phyloP scores from a whole-genome alignment of 306 rosid species.

The Arachis hypogaea region DNA sequence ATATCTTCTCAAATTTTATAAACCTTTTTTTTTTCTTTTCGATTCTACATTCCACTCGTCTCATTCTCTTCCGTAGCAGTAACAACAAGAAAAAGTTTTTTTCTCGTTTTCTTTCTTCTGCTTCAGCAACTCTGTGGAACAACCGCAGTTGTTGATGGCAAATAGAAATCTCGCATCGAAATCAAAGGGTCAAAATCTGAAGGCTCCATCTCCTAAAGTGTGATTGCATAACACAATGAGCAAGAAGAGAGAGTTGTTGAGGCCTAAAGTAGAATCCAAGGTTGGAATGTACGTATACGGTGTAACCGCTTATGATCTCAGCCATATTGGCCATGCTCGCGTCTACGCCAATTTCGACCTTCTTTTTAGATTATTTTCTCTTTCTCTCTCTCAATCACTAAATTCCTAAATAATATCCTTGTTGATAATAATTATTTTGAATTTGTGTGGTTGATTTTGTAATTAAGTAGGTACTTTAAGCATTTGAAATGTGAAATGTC shows the following conservation, averaged over 20 bases:
- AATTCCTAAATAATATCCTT: no score
- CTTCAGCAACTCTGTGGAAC: constrained; percentile 8
- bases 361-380: no score
- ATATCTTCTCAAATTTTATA: constrained; percentile 61
- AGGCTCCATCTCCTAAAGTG: constrained; percentile 50
- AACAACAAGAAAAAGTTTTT: constrained; percentile 9
- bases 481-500: constrained; percentile 81
- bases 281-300: constrained; percentile 98
- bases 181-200: constrained; percentile 14
- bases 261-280: constrained; percentile 72
- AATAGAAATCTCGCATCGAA: constrained; percentile 14
- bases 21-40: constrained; percentile 46
- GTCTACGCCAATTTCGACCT: no score
- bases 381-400: no score
- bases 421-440: no score
- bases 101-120: constrained; percentile 6
- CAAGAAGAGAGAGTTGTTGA: constrained; percentile 63
- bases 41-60: constrained; percentile 38
- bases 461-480: constrained; percentile 87
- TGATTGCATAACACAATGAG: constrained; percentile 88
- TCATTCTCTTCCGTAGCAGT: constrained; percentile 37
- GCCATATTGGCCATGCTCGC: constrained; percentile 98
- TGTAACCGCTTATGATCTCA: constrained; percentile 92
- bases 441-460: constrained; percentile 34
- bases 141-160: constrained; percentile 48